phyloP scores from a whole-genome alignment of 2,329 filamentous ascomycete genomes.

The Whalleya microplaca region DNA sequence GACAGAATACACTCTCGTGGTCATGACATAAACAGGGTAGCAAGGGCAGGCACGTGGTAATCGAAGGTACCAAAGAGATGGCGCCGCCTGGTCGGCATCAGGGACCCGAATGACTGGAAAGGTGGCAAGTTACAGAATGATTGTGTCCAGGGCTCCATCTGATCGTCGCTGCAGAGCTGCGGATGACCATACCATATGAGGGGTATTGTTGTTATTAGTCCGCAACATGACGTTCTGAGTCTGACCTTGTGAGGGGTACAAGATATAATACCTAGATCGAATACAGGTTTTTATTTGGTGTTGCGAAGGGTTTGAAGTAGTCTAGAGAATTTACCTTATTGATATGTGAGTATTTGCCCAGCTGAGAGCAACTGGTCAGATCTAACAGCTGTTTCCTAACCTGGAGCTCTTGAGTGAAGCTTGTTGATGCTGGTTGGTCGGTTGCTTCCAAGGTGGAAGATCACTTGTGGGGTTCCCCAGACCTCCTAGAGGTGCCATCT shows the following conservation, averaged over 20 bases:
- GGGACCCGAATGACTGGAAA: too few relatives aligned
- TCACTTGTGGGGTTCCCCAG: conserved; percentile 17
- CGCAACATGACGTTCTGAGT: conserved; percentile 9
- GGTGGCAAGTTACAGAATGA: background rate
- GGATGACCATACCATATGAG: conserved; percentile 14
- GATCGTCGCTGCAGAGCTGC: conserved; percentile 19
- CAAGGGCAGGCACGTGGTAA: too few relatives aligned
- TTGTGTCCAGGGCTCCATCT: background rate
- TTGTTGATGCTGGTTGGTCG: conserved; percentile 18
- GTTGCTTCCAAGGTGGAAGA: conserved; percentile 1
- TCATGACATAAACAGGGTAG: too few relatives aligned
- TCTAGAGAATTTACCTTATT: too few relatives aligned
- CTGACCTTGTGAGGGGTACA: conserved; percentile 7
- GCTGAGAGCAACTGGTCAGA: too few relatives aligned
- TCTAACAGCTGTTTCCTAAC: conserved; percentile 23
- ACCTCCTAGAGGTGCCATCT: conserved; percentile 1
- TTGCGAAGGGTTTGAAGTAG: too few relatives aligned
- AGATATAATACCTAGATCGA: background rate
- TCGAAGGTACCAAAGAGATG: too few relatives aligned
- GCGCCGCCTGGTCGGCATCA: too few relatives aligned
- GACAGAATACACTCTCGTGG: too few relatives aligned
- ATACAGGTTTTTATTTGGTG: too few relatives aligned
- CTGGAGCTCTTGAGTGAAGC: conserved; percentile 4
- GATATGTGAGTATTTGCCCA: too few relatives aligned
- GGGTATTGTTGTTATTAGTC: conserved; percentile 1